Conservation (phyloP, 306 rosid species). For the Corylus heterophylla region DNA sequence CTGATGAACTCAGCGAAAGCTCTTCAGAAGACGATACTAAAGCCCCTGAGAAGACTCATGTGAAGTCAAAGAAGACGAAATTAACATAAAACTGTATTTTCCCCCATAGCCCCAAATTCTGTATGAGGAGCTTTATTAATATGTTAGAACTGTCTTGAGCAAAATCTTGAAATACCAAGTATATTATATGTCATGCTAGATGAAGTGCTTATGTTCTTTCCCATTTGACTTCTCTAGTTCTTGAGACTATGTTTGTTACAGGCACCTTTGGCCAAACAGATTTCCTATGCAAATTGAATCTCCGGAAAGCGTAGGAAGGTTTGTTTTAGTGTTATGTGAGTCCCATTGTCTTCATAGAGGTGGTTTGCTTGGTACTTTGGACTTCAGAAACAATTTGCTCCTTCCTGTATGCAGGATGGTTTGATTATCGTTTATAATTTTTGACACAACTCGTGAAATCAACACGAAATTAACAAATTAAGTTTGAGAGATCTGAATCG, state of each 20-base stretch:
- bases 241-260: neutral
- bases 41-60: constrained; percentile 47
- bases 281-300: neutral
- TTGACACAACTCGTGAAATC: no score
- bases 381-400: neutral
- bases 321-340: neutral
- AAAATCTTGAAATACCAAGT: neutral
- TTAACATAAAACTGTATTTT: constrained; percentile 33
- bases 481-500: no score
- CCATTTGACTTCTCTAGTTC: neutral
- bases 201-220: neutral
- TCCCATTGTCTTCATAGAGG: neutral
- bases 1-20: constrained; percentile 68
- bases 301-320: neutral
- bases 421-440: no score
- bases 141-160: neutral
- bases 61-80: constrained; percentile 71
- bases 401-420: no score
- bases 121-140: neutral
- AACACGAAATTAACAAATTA: no score
- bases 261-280: neutral
- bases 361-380: neutral
- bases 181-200: neutral
- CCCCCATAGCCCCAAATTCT: neutral
- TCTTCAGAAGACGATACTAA: constrained; percentile 68